phyloP scores from a whole-genome alignment of 2,329 filamentous ascomycete genomes.

The Aspergillus brunneoviolaceus region DNA sequence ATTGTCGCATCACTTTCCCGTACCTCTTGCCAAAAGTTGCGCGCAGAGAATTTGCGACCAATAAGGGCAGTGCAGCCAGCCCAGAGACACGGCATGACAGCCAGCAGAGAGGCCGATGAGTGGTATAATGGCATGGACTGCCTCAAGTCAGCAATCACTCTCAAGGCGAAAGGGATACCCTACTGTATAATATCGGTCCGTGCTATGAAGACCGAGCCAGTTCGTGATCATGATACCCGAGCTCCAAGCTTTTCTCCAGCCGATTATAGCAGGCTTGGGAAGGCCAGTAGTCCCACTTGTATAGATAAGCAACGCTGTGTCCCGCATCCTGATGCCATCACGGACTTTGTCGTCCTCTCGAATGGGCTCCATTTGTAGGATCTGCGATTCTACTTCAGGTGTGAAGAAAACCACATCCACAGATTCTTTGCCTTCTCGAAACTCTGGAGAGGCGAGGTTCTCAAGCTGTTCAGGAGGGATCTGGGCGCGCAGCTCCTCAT shows the following conservation, averaged over 20 bases:
- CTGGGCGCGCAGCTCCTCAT: slow-evolving; percentile 61
- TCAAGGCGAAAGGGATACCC: slow-evolving; percentile 19
- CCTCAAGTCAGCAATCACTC: background rate
- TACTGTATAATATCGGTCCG: slow-evolving; percentile 75
- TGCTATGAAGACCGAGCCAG: slow-evolving; percentile 59
- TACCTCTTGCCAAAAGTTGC: slow-evolving; percentile 74
- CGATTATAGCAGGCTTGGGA: slow-evolving; percentile 75
- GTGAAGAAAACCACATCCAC: slow-evolving; percentile 65
- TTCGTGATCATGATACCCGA: slow-evolving; percentile 54
- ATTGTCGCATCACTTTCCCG: slow-evolving; percentile 69
- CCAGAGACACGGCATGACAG: slow-evolving; percentile 61
- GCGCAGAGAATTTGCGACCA: slow-evolving; percentile 75
- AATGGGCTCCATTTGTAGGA: slow-evolving; percentile 51
- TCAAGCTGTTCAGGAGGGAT: slow-evolving; percentile 44
- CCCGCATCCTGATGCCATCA: slow-evolving; percentile 50
- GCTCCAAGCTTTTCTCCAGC: slow-evolving; percentile 65
- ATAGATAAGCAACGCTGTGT: slow-evolving; percentile 74
- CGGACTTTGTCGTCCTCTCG: slow-evolving; percentile 61
- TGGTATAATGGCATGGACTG: slow-evolving; percentile 89
- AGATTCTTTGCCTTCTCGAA: slow-evolving; percentile 43
- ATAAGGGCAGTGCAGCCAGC: slow-evolving; percentile 67
- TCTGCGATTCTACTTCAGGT: slow-evolving; percentile 56
- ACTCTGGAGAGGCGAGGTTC: slow-evolving; percentile 41
- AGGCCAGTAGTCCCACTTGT: slow-evolving; percentile 83
- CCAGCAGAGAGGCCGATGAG: slow-evolving; percentile 71